A percentile compares a stretch with the other conserved stretches of the same genome.
Evolutionary conservation across 768 basidiomycete genomes (phyloP).

Genomic region (Termitomyces eurrhizus): DNA sequence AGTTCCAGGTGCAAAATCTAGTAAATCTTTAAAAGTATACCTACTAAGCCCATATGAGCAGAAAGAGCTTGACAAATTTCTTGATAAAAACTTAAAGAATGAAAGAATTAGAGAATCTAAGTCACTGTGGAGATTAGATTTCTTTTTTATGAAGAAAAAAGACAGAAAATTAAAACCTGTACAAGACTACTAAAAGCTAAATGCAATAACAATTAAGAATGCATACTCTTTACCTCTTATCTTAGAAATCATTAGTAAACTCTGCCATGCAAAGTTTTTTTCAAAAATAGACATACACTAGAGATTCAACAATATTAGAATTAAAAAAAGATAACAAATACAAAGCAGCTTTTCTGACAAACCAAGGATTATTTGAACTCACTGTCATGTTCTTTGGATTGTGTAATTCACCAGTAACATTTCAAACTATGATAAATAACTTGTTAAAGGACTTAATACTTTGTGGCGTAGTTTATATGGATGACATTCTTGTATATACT

Average conservation of each 20-base stretch:
- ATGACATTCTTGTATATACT: no score
- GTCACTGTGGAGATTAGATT: conserved; percentile 19
- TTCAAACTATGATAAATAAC: no score
- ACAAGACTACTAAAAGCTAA: conserved; percentile 23
- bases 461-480: no score
- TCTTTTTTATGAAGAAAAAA: conserved; percentile 18
- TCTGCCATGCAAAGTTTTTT: conserved; percentile 22
- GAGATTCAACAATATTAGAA: conserved; percentile 32
- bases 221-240: no score
- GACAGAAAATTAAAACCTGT: conserved; percentile 18
- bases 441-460: no score
- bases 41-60: conserved; percentile 25
- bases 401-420: no score
- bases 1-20: conserved; percentile 21
- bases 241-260: no score
- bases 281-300: conserved; percentile 34
- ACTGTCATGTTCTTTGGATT: not conserved
- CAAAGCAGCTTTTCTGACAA: conserved; percentile 33
- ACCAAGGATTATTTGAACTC: not conserved
- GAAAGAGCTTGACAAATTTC: not conserved
- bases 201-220: no score
- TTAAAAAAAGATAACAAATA: conserved; percentile 35
- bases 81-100: not conserved
- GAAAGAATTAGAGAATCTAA: not conserved
- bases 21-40: conserved; percentile 22